phyloP scores from a whole-genome alignment of 169 alveolate genomes.

The Condylostoma magnum region DNA sequence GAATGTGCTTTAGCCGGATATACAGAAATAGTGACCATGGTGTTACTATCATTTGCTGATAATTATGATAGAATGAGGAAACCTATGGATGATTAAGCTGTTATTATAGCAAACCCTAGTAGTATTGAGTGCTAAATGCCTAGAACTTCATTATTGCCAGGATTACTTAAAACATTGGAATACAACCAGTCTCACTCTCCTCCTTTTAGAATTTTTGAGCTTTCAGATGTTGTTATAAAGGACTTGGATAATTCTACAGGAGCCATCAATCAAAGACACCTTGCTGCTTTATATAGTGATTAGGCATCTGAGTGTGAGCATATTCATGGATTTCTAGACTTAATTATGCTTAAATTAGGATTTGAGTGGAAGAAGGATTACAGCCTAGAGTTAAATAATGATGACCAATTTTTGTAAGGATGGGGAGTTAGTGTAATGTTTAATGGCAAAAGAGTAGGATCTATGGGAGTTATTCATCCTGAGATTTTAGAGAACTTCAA shows the following conservation, averaged over 20 bases:
- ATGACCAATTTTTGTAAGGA: slow-evolving; percentile 77
- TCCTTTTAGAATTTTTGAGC: slow-evolving; percentile 93
- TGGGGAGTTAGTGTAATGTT: slow-evolving; percentile 72
- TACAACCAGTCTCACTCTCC: slow-evolving; percentile 84
- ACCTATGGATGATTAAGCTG: slow-evolving; percentile 70
- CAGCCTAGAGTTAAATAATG: slow-evolving; percentile 52
- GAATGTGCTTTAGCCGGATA: slow-evolving; percentile 84
- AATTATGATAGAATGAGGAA: slow-evolving; percentile 56
- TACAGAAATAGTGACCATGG: slow-evolving; percentile 82
- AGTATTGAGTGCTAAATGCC: slow-evolving; percentile 89
- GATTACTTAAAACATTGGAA: slow-evolving; percentile 86
- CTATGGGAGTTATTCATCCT: slow-evolving; percentile 95
- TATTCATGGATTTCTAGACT: slow-evolving; percentile 88
- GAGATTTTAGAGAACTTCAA: slow-evolving; percentile 88
- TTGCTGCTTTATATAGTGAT: slow-evolving; percentile 50
- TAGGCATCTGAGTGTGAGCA: slow-evolving; percentile 78
- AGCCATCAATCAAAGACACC: slow-evolving; percentile 70
- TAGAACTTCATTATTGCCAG: slow-evolving; percentile 93
- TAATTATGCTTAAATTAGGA: slow-evolving; percentile 77
- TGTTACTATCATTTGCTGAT: slow-evolving; percentile 62
- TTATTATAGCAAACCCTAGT: slow-evolving; percentile 89
- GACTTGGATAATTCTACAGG: slow-evolving; percentile 74
- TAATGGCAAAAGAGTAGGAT: slow-evolving; percentile 74
- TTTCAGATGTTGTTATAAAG: slow-evolving; percentile 82
- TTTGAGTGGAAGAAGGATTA: slow-evolving; percentile 60